phyloP scores from a whole-genome alignment of 2,329 filamentous ascomycete species.

The Annulohypoxylon truncatum region DNA sequence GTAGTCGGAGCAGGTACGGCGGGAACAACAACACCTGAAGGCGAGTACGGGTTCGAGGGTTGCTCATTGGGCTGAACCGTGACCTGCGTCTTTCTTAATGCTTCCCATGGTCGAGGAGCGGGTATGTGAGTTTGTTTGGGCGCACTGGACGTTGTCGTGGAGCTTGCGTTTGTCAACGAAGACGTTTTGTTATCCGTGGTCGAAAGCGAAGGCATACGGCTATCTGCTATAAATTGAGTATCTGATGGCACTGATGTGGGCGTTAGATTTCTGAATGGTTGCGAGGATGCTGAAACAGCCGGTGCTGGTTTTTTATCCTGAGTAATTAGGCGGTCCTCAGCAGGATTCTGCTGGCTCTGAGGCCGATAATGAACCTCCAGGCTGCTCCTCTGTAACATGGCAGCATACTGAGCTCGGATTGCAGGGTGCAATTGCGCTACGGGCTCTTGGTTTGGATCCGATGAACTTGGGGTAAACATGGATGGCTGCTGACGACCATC shows the following conservation, averaged over 20 bases:
- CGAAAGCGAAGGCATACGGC: neutral
- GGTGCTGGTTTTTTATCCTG: conserved; percentile 2
- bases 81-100: conserved; percentile 41
- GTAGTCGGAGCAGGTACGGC: conserved; percentile 7
- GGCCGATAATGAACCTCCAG: conserved; percentile 26
- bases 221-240: conserved; percentile 22
- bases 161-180: conserved; percentile 10
- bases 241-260: conserved; percentile 16
- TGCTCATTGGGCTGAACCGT: conserved; percentile 25
- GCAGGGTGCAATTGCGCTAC: conserved; percentile 47
- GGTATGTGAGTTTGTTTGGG: conserved; percentile 48
- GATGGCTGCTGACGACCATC: conserved; percentile 11
- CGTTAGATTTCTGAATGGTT: conserved; percentile 7
- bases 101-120: conserved; percentile 50
- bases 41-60: neutral
- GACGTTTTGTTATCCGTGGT: neutral
- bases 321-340: neutral
- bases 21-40: conserved; percentile 3
- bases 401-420: conserved; percentile 49
- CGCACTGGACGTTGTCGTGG: conserved; percentile 16
- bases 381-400: conserved; percentile 45
- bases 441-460: conserved; percentile 28
- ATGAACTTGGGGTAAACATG: conserved; percentile 12
- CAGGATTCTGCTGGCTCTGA: conserved; percentile 12
- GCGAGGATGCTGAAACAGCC: neutral